Percentiles rank a stretch among this genome's conserved stretches.
Evolutionary conservation across 768 basidiomycete species (phyloP).

Genomic region (Pholiota conissans): DNA sequence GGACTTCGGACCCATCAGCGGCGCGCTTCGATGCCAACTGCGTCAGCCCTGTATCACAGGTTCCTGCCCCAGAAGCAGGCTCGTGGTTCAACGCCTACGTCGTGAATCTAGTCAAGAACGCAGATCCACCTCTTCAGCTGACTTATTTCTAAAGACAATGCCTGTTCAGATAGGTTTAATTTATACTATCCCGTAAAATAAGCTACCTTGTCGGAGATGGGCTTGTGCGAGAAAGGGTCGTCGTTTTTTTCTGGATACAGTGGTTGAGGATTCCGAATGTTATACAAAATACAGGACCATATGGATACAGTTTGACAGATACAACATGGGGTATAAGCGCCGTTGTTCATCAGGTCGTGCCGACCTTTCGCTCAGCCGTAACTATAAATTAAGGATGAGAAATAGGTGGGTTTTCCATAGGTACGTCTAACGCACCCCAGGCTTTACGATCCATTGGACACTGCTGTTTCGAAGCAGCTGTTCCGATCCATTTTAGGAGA

Average conservation of each 20-base stretch:
- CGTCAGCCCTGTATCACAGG: conserved; percentile 20
- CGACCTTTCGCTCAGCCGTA: conserved; percentile 15
- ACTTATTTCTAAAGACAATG: not conserved
- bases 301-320: not conserved
- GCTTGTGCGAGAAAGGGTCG: not conserved
- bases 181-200: not conserved
- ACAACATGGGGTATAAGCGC: not conserved
- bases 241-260: not conserved
- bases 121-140: conserved; percentile 44
- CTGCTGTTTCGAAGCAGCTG: conserved; percentile 85
- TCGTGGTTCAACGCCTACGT: conserved; percentile 57
- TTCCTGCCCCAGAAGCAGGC: conserved; percentile 37
- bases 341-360: conserved; percentile 2
- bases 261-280: not conserved
- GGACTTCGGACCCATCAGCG: conserved; percentile 33
- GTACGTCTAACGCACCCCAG: conserved; percentile 67
- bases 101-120: conserved; percentile 46
- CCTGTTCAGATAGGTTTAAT: not conserved
- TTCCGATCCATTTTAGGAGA: conserved; percentile 93
- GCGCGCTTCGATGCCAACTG: conserved; percentile 31
- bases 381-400: conserved; percentile 1
- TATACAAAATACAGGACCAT: not conserved
- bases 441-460: conserved; percentile 97
- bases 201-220: not conserved
- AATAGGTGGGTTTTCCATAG: not conserved